phyloP scores from a whole-genome alignment of 495 filamentous ascomycete species.

The Emericellopsis terricola region DNA sequence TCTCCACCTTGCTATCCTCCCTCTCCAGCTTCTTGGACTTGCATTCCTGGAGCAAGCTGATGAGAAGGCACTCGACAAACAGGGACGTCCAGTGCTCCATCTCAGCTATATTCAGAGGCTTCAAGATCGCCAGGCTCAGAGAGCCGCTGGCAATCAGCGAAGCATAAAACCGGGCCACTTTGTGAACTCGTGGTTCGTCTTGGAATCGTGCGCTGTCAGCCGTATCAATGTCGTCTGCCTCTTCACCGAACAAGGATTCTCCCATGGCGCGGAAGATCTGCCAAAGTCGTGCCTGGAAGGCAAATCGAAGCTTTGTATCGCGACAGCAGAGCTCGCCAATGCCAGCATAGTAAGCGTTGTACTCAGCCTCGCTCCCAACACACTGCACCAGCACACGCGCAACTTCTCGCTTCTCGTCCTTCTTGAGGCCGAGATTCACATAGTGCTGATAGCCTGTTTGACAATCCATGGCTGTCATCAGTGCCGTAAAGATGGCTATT shows the following conservation, averaged over 20 bases:
- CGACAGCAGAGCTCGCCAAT: conserved; percentile 59
- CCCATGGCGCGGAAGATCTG: conserved; percentile 75
- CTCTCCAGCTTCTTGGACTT: conserved; percentile 7
- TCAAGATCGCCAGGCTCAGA: conserved; percentile 48
- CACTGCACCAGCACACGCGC: conserved; percentile 80
- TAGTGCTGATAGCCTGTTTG: conserved; percentile 66
- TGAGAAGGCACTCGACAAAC: conserved; percentile 65
- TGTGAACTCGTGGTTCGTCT: conserved; percentile 55
- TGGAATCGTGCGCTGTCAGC: conserved; percentile 29
- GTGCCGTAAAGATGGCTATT: conserved; percentile 76
- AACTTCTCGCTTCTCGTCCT: conserved; percentile 70
- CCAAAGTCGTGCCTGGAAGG: conserved; percentile 76
- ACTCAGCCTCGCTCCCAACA: conserved; percentile 57
- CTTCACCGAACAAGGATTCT: conserved; percentile 44
- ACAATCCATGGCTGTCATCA: conserved; percentile 77
- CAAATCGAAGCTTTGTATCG: conserved; percentile 53
- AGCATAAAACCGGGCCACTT: conserved; percentile 76
- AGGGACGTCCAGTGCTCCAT: conserved; percentile 56
- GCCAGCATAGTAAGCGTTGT: conserved; percentile 88
- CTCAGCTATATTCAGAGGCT: conserved; percentile 58
- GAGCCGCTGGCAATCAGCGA: conserved; percentile 47
- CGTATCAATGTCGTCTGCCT: conserved; percentile 26
- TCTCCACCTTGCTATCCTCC: conserved; percentile 29
- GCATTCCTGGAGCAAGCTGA: conserved; percentile 50
- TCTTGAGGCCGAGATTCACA: conserved; percentile 68